Conservation (phyloP, 805 yeast genomes). For the Kregervanrija fluxuum region DNA sequence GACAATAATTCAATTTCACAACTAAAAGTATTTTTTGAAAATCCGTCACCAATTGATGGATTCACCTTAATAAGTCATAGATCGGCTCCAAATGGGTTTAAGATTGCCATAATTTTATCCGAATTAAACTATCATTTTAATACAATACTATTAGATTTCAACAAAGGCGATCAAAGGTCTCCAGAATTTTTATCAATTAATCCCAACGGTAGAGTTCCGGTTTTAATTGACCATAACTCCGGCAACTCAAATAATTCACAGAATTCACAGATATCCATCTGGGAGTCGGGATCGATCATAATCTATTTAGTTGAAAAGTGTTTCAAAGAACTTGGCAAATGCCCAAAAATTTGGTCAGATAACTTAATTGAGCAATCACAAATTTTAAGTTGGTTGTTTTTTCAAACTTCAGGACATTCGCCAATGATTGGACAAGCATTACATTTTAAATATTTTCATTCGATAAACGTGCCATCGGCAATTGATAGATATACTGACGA, state of each 20-base stretch:
- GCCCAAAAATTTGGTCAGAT: constrained; percentile 71
- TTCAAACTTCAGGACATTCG: constrained; percentile 95
- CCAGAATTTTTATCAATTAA: constrained; percentile 91
- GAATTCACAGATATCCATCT: constrained; percentile 64
- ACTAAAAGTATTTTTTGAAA: constrained; percentile 63
- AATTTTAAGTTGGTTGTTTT: constrained; percentile 83
- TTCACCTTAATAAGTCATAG: constrained; percentile 76
- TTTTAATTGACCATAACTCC: constrained; percentile 79
- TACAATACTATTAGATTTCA: constrained; percentile 81
- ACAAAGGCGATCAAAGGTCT: constrained; percentile 83
- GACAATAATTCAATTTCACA: constrained; percentile 30
- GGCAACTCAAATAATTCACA: constrained; percentile 1
- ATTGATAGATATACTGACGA: constrained; percentile 88
- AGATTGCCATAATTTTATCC: constrained; percentile 83
- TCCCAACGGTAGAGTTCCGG: constrained; percentile 95
- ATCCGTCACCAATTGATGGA: constrained; percentile 65
- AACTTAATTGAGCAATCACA: constrained; percentile 75
- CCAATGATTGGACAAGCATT: constrained; percentile 98
- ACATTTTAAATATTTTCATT: constrained; percentile 87
- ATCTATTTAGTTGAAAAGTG: constrained; percentile 70
- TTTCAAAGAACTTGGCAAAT: constrained; percentile 54
- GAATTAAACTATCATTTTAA: constrained; percentile 75
- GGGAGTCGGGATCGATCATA: constrained; percentile 95
- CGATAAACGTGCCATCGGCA: constrained; percentile 79
- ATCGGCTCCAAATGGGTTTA: constrained; percentile 93